Evolutionary conservation across 2,329 filamentous ascomycete genomes (phyloP).

Genomic region (Xylaria sp.): DNA sequence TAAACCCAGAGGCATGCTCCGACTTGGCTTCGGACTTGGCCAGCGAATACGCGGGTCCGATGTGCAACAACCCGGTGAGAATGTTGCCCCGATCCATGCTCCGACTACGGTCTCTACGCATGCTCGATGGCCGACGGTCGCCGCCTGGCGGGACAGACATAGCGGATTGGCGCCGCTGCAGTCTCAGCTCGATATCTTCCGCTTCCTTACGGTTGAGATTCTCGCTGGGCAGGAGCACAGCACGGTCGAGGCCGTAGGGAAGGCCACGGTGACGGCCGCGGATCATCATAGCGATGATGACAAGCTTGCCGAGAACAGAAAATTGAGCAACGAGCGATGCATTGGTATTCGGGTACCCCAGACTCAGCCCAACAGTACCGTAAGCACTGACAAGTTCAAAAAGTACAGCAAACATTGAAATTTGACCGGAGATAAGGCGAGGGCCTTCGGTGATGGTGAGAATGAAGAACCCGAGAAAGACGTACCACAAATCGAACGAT

Average conservation of each 20-base stretch:
- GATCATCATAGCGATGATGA: slow-evolving; percentile 76
- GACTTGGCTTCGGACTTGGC: slow-evolving; percentile 40
- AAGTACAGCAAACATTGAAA: slow-evolving; percentile 75
- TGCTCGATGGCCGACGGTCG: slow-evolving; percentile 40
- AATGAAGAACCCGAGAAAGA: slow-evolving; percentile 93
- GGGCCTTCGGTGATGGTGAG: slow-evolving; percentile 87
- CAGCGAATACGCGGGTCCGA: slow-evolving; percentile 46
- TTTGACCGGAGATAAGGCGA: slow-evolving; percentile 71
- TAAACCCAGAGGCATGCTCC: slow-evolving; percentile 31
- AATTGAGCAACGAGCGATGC: slow-evolving; percentile 88
- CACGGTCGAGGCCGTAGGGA: slow-evolving; percentile 73
- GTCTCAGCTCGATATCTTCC: slow-evolving; percentile 56
- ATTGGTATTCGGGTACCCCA: slow-evolving; percentile 82
- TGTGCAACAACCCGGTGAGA: slow-evolving; percentile 47
- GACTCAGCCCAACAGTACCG: slow-evolving; percentile 90
- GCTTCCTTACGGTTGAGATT: slow-evolving; percentile 65
- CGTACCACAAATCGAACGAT: slow-evolving; percentile 97
- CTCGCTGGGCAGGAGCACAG: slow-evolving; percentile 69
- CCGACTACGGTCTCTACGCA: slow-evolving; percentile 44
- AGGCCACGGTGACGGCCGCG: slow-evolving; percentile 76
- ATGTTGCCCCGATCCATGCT: slow-evolving; percentile 47
- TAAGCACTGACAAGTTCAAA: slow-evolving; percentile 93
- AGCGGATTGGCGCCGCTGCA: slow-evolving; percentile 53
- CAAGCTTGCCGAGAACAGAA: slow-evolving; percentile 74
- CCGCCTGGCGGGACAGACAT: slow-evolving; percentile 45